Percentiles rank a stretch among this genome's conserved stretches.
phyloP scores from a whole-genome alignment of 2,329 filamentous ascomycete species.

The Chalaropsis ovoidea region DNA sequence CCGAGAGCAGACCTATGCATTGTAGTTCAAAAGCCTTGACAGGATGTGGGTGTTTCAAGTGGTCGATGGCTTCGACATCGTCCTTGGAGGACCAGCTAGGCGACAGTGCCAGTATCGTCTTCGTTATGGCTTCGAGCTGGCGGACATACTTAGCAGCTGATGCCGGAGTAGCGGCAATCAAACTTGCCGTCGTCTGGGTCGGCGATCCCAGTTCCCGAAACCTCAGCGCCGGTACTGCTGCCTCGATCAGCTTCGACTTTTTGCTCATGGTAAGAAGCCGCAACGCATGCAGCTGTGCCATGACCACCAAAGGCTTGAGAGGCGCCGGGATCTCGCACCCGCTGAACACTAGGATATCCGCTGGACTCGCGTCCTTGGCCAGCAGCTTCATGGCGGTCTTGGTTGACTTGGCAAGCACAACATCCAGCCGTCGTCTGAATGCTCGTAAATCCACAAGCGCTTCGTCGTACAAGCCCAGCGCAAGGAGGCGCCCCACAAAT shows the following conservation, averaged over 20 bases:
- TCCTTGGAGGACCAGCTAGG: constrained; percentile 56
- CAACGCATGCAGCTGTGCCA: constrained; percentile 55
- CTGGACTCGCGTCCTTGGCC: constrained; percentile 30
- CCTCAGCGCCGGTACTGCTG: constrained; percentile 46
- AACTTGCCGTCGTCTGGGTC: constrained; percentile 18
- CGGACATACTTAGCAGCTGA: constrained; percentile 50
- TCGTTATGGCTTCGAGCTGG: constrained; percentile 57
- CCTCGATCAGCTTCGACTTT: constrained; percentile 50
- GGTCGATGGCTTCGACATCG: constrained; percentile 47
- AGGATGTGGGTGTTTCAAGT: constrained; percentile 47
- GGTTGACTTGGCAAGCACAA: constrained; percentile 25
- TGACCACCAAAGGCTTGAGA: constrained; percentile 48
- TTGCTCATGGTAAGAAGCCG: constrained; percentile 52
- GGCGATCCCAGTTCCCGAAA: constrained; percentile 33
- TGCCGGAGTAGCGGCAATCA: constrained; percentile 28
- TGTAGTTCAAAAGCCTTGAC: constrained; percentile 53
- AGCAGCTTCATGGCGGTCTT: constrained; percentile 32
- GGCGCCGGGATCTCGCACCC: constrained; percentile 35
- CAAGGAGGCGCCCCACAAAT: constrained; percentile 55
- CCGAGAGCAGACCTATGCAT: constrained; percentile 43
- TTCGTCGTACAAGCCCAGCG: constrained; percentile 54
- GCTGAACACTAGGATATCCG: constrained; percentile 53
- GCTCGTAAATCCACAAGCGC: constrained; percentile 58
- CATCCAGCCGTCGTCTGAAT: constrained; percentile 54
- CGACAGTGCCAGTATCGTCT: constrained; percentile 53